Conservation (phyloP, 2,329 filamentous ascomycete species). For the Helicocarpus griseus region DNA sequence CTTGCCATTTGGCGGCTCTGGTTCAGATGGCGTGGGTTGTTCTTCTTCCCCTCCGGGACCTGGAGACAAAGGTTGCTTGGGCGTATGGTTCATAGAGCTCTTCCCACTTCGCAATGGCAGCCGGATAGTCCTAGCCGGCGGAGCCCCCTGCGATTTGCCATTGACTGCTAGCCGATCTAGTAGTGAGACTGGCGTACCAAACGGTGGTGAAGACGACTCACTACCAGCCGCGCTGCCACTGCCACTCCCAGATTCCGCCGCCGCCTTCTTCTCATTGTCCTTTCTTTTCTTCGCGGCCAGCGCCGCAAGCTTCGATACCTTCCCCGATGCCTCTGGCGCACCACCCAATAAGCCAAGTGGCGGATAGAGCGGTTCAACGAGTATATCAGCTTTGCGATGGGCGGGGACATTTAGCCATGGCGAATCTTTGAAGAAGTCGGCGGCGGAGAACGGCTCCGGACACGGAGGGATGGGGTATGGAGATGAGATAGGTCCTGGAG, state of each 20-base stretch:
- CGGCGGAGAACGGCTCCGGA: constrained; percentile 33
- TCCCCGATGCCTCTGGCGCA: constrained; percentile 50
- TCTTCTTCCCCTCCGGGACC: background rate
- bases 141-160: constrained; percentile 14
- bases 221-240: background rate
- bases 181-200: constrained; percentile 23
- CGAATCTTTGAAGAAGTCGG: constrained; percentile 68
- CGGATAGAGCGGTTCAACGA: constrained; percentile 51
- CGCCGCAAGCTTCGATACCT: constrained; percentile 83
- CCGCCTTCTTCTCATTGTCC: constrained; percentile 50
- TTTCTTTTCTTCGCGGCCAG: constrained; percentile 81
- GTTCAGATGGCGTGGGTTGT: background rate
- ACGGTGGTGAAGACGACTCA: constrained; percentile 1
- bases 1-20: background rate
- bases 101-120: constrained; percentile 7
- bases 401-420: constrained; percentile 71
- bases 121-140: background rate
- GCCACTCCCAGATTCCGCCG: constrained; percentile 1
- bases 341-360: constrained; percentile 70
- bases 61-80: background rate
- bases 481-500: constrained; percentile 20
- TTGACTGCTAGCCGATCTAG: constrained; percentile 29
- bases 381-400: constrained; percentile 52
- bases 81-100: background rate
- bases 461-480: constrained; percentile 8